phyloP scores from a whole-genome alignment of 371 early-diverging fungal genomes.

The Apophysomyces elegans region DNA sequence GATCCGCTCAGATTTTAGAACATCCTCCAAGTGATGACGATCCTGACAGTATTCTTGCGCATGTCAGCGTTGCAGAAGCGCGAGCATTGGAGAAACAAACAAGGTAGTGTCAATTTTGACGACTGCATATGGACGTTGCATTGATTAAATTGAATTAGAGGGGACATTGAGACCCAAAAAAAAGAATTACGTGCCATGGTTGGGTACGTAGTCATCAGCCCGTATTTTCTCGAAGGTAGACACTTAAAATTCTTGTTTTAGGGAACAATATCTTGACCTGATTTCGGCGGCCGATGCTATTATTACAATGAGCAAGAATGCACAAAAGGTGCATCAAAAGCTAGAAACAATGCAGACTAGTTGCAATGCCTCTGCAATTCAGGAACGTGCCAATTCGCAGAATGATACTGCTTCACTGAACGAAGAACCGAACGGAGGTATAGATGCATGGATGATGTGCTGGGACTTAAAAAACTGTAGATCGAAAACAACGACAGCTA shows the following conservation, averaged over 20 bases:
- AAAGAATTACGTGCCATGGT: constrained; percentile 85
- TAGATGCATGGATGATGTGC: constrained; percentile 12
- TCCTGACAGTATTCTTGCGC: constrained; percentile 22
- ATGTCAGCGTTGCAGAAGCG: constrained; percentile 28
- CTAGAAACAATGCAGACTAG: constrained; percentile 63
- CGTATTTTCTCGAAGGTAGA: not conserved
- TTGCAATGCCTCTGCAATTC: constrained; percentile 63
- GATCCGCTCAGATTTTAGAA: not conserved
- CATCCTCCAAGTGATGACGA: constrained; percentile 4
- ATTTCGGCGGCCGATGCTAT: constrained; percentile 88
- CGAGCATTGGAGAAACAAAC: constrained; percentile 29
- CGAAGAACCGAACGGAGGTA: constrained; percentile 21
- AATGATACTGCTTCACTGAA: constrained; percentile 1
- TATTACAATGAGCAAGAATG: constrained; percentile 70
- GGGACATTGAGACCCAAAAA: constrained; percentile 77
- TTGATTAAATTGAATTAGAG: constrained; percentile 26
- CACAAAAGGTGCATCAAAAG: constrained; percentile 57
- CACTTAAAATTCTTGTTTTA: constrained; percentile 22
- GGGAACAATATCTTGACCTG: constrained; percentile 85
- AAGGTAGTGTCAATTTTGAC: constrained; percentile 11
- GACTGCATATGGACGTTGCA: no score
- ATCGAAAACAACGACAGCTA: constrained; percentile 58
- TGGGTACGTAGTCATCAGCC: constrained; percentile 62
- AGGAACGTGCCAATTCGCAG: constrained; percentile 21
- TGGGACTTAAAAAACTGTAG: constrained; percentile 27